Evolutionary conservation across 225 moss, liverwort and hornwort species (phyloP), one percentile per base, ranked within the genome.

Genomic region (Marchantia paleacea): DNA sequence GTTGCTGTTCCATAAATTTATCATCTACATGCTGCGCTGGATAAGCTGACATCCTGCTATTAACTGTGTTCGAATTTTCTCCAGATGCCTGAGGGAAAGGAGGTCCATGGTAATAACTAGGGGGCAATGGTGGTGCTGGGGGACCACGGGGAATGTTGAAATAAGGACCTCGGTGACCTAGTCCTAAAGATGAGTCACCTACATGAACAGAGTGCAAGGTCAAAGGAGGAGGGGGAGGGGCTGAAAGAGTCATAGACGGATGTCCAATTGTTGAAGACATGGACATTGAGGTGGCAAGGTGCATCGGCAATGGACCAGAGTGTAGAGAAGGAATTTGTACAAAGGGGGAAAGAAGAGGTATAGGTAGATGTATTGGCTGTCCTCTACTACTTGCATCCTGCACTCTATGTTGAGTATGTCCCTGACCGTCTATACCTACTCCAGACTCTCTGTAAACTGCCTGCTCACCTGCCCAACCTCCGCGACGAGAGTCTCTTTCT

Each of bases 401-500:
- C 73, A 80, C 83, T 66, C 62, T 79, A 19, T 78, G 87, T 78
- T 85, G 91, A 79, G 79, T 76, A 82, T 85, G 87, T 75, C 50
- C 80, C 81, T 84, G 87, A 75, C 75, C 79, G 83, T 79, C 82
- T 58, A 87, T 67, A 62, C 70, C 67, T 50, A 64, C 72, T 80
- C 30, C 81, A 51, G 76, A 19, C 8, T 85, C 78, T 66, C 80
- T 79, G 67, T 80, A 85, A 47, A 65, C 75, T 69, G 72, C 24
- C 25, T 79, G 83, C 67, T 89, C 87, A 81, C 63, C 82, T 78
- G 82, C 86, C 48, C 73, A 82, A 72, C 84, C 82, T 72, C 72
- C 83, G 58, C 78, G 87, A 69, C 80, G 87, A 78, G 82, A 83
- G 52, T 87, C 90, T 81, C 72, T 70, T 50, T 90, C 90, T 70